Evolutionary conservation across 306 rosid genomes (phyloP).

Genomic region (Ormosia semicastrata): DNA sequence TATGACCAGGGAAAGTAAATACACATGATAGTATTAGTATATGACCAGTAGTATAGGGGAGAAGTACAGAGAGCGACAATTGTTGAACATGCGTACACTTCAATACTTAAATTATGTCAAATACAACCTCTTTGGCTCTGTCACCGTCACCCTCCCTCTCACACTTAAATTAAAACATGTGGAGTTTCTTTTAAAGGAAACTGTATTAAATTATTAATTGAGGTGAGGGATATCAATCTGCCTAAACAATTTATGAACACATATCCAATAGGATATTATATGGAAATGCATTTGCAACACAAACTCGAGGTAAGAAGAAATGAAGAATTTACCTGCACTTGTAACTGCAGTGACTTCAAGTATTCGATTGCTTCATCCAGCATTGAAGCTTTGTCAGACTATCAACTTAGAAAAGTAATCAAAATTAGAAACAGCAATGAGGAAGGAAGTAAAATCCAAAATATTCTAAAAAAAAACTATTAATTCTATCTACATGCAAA

Average conservation of each 20-base stretch:
- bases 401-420: slow-evolving; percentile 20
- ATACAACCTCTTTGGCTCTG: neutral
- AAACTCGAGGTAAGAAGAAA: neutral
- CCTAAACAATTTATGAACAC: too few species aligned
- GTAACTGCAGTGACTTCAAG: slow-evolving; percentile 80
- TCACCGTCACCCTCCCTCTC: neutral
- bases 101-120: too few species aligned
- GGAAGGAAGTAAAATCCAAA: neutral
- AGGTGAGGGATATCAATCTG: too few species aligned
- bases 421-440: neutral
- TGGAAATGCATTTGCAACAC: neutral
- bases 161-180: neutral
- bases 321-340: slow-evolving; percentile 65
- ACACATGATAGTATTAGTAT: too few species aligned
- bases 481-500: slow-evolving; percentile 68
- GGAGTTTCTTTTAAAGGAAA: neutral
- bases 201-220: too few species aligned
- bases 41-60: neutral
- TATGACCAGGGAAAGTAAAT: neutral
- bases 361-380: slow-evolving; percentile 92
- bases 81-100: too few species aligned
- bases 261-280: too few species aligned
- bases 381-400: slow-evolving; percentile 94
- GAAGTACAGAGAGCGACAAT: too few species aligned
- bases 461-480: slow-evolving; percentile 14